These are phyloP conservation scores for Cyclotella distinguenda DNA, from an alignment of 108 stramenopile species.

Conservation along the genomic window DNA sequence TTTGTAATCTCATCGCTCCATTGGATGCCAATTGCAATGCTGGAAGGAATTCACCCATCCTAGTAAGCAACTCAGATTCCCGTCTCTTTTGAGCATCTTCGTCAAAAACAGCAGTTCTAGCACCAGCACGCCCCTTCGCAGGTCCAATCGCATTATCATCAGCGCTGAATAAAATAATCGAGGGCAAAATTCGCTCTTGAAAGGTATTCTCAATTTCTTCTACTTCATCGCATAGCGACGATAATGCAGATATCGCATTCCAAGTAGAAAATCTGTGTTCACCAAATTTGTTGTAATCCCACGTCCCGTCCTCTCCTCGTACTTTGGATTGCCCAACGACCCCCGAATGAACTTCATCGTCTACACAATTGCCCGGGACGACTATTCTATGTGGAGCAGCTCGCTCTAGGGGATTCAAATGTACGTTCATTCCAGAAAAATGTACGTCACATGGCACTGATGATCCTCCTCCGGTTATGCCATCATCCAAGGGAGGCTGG, in stretches of 20 bases:
- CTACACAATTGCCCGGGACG: conserved; percentile 15
- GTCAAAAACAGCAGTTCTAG: conserved; percentile 25
- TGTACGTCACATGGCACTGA: conserved; percentile 32
- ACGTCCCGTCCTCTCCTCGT: conserved; percentile 33
- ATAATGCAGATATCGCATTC: conserved; percentile 51
- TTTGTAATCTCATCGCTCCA: conserved; percentile 31
- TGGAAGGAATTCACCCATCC: conserved; percentile 45
- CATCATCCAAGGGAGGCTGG: conserved; percentile 38
- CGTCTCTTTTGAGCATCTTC: conserved; percentile 28
- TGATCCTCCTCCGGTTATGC: conserved; percentile 40
- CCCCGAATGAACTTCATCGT: conserved; percentile 1
- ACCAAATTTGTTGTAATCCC: neutral
- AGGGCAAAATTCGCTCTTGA: conserved; percentile 18
- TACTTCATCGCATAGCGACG: conserved; percentile 53
- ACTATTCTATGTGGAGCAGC: conserved; percentile 45
- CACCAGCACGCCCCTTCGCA: neutral
- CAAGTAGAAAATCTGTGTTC: conserved; percentile 24
- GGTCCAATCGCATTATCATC: conserved; percentile 14
- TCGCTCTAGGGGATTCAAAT: conserved; percentile 37
- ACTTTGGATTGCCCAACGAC: neutral
- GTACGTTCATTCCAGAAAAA: conserved; percentile 26
- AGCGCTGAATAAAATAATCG: conserved; percentile 36
- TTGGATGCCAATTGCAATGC: conserved; percentile 50
- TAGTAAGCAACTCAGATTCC: conserved; percentile 33
- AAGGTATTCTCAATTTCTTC: conserved; percentile 33